Evolutionary conservation across 1,139 yeast genomes (phyloP).

Genomic region (Geotrichum fermentans): DNA sequence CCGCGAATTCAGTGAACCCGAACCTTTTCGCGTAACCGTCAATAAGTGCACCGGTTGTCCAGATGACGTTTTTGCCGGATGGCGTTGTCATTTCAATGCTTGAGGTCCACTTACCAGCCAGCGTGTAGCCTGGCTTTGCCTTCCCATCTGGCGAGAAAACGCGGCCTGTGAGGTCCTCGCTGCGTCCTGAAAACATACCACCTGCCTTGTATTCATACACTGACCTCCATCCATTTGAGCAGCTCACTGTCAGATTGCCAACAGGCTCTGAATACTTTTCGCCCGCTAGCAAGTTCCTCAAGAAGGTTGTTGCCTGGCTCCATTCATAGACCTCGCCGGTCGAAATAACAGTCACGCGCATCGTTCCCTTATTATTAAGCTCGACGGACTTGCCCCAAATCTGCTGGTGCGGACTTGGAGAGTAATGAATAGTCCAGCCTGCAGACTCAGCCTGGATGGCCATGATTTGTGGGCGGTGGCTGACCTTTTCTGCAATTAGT

Average conservation of each 20-base stretch:
- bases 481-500: conserved; percentile 69
- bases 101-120: conserved; percentile 72
- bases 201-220: conserved; percentile 68
- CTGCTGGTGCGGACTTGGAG: conserved; percentile 79
- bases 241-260: conserved; percentile 60
- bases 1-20: conserved; percentile 82
- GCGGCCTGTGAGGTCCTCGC: conserved; percentile 66
- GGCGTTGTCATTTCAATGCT: conserved; percentile 25
- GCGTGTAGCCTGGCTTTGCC: conserved; percentile 39
- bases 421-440: conserved; percentile 68
- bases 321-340: conserved; percentile 74
- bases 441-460: conserved; percentile 72
- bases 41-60: conserved; percentile 67
- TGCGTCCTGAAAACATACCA: conserved; percentile 77
- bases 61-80: conserved; percentile 38
- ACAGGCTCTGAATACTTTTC: conserved; percentile 89
- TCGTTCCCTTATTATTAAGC: conserved; percentile 65
- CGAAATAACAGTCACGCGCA: conserved; percentile 50
- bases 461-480: conserved; percentile 77
- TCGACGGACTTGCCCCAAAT: conserved; percentile 95
- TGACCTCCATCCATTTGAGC: conserved; percentile 65
- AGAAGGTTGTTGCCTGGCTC: conserved; percentile 74
- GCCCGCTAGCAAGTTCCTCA: conserved; percentile 88
- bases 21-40: conserved; percentile 56
- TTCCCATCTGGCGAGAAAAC: conserved; percentile 44